Evolutionary conservation across 1,284 basidiomycete species (phyloP), one percentile per base, ranked within the genome.

Genomic region (Athelia psychrophila): DNA sequence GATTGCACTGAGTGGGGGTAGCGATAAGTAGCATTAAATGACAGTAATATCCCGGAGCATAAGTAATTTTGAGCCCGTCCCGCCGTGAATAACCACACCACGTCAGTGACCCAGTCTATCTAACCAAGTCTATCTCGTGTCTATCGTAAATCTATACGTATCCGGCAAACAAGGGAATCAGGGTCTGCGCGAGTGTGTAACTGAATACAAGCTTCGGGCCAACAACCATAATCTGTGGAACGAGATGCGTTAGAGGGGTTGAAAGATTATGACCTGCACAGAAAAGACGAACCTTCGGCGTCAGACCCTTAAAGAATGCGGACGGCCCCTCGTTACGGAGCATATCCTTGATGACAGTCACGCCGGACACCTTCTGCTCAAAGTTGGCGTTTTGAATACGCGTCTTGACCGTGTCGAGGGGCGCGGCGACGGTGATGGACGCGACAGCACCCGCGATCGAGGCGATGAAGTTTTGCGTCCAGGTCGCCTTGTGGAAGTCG

Each of bases 361-460:
- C 63, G 16, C 97, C 96, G 35, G 85, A 81, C n/a, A 88, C 91
- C 66, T 95, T 93, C 51, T 79, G 81, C 74, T 96, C 93, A 67
- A 99, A 99, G 79, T 98, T 97, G 58, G 95, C 94, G 71, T 98
- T 98, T 70, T 98, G 96, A 58, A 98, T 97, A 45, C 95, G 88
- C 23, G 94, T 96, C 78, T 99, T 99, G 74, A 99, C 87, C 40
- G 91, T 91, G 64, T 99, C 96, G 19, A 99, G 84, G 0, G 96
- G 96, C 2, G 96, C 95, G 13, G 96, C 95, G 60, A 99, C 87
- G 8, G 93, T 94, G 69, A 99, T 98, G 36, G 92, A 95, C 1
- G 96, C 91, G 47, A 98, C 89, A 33, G 95, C 95, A 64, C 96
- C 96, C 18, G 88, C 90, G 58, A 99, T 83, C 18, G 93, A 97